A percentile compares a stretch with the other conserved stretches of the same genome.
Evolutionary conservation across 1,284 basidiomycete species (phyloP).

Genomic region (Pascua sp.): DNA sequence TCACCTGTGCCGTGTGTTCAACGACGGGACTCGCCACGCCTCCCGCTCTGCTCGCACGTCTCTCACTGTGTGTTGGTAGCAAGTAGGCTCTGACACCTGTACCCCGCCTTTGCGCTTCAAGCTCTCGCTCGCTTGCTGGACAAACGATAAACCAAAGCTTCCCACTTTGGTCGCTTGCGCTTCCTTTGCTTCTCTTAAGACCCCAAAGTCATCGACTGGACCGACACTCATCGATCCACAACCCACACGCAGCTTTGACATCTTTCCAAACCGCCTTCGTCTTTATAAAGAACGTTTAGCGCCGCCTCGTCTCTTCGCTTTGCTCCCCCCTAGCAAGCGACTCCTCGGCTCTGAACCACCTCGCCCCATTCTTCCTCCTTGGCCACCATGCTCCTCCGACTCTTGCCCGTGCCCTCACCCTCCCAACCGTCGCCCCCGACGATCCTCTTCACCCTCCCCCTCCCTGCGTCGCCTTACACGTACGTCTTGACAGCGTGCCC

Average conservation of each 20-base stretch:
- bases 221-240: no score
- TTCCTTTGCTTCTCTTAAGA: no score
- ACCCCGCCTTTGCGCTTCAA: no score
- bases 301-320: background rate
- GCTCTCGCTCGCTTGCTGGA: no score
- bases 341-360: background rate
- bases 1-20: no score
- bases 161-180: no score
- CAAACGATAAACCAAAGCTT: no score
- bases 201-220: no score
- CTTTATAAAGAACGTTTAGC: background rate
- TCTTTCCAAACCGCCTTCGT: background rate
- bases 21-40: no score
- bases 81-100: no score
- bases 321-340: background rate
- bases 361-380: background rate
- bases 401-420: constrained; percentile 56
- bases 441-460: constrained; percentile 67
- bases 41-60: no score
- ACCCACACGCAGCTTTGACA: background rate
- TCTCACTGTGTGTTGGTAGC: no score
- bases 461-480: constrained; percentile 57
- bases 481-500: constrained; percentile 20
- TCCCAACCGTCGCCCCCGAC: constrained; percentile 59
- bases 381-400: constrained; percentile 62